Evolutionary conservation across 257 asterid genomes (phyloP).

Genomic region (Anisodus tanguticus): DNA sequence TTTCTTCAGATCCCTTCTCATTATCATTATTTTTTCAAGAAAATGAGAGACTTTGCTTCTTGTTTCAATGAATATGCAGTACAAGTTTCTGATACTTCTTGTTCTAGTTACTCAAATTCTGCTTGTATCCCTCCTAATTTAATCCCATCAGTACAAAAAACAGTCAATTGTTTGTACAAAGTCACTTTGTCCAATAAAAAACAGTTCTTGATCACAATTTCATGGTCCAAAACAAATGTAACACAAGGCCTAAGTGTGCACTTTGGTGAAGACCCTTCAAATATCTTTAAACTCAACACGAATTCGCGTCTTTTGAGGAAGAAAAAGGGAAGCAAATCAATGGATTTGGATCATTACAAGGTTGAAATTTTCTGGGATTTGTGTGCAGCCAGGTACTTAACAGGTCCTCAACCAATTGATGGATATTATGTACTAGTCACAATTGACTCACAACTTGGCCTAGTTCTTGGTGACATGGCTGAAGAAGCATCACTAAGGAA

Average conservation of each 20-base stretch:
- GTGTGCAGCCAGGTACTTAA: slow-evolving; percentile 60
- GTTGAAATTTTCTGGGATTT: slow-evolving; percentile 75
- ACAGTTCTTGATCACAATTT: slow-evolving; percentile 49
- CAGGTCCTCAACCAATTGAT: slow-evolving; percentile 78
- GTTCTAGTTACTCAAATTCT: slow-evolving; percentile 54
- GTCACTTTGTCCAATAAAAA: slow-evolving; percentile 50
- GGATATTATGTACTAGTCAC: slow-evolving; percentile 58
- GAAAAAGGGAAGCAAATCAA: slow-evolving; percentile 58
- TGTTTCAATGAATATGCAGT: slow-evolving; percentile 74
- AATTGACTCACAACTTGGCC: slow-evolving; percentile 62
- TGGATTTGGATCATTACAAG: slow-evolving; percentile 42
- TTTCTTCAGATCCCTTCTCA: neutral
- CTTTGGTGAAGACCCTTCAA: slow-evolving; percentile 50
- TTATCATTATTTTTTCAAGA: neutral
- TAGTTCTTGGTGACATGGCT: slow-evolving; percentile 59
- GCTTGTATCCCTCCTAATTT: slow-evolving; percentile 58
- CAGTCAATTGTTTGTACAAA: slow-evolving; percentile 61
- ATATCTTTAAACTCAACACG: slow-evolving; percentile 58
- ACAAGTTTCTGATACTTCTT: slow-evolving; percentile 68
- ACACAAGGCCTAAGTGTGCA: slow-evolving; percentile 53
- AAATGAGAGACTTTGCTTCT: slow-evolving; percentile 71
- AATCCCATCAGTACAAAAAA: slow-evolving; percentile 62
- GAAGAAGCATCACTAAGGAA: slow-evolving; percentile 47
- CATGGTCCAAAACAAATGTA: slow-evolving; percentile 61
- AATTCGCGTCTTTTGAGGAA: slow-evolving; percentile 68